Percentiles rank a stretch among this genome's conserved stretches.
These are phyloP conservation scores for Fusarium dimerum DNA, from an alignment of 2,329 filamentous ascomycete species.

Conservation along the genomic window DNA sequence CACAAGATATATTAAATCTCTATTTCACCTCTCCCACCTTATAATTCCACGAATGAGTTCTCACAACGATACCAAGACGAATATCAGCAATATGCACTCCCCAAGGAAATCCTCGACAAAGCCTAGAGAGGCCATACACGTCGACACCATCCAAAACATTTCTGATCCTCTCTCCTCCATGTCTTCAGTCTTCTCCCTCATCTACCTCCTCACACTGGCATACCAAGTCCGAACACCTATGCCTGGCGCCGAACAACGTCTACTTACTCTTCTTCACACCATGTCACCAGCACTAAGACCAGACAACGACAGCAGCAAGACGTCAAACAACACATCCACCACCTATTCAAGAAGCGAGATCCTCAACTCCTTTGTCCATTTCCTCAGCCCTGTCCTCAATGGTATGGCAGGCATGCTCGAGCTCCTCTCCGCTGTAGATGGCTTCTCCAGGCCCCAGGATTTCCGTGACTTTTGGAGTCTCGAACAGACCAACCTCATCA, in stretches of 20 bases:
- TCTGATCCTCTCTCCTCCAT: constrained; percentile 34
- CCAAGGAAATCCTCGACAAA: constrained; percentile 25
- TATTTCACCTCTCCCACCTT: too few species aligned
- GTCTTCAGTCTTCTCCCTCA: constrained; percentile 34
- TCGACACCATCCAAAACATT: constrained; percentile 32
- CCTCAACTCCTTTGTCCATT: constrained; percentile 34
- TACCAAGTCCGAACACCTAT: constrained; percentile 32
- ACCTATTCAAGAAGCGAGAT: constrained; percentile 29
- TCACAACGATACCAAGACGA: constrained; percentile 6
- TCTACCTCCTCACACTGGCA: constrained; percentile 36
- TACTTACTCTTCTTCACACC: constrained; percentile 37
- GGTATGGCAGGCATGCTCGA: constrained; percentile 37
- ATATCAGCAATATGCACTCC: constrained; percentile 19
- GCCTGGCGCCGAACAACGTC: constrained; percentile 29
- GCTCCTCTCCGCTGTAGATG: constrained; percentile 34
- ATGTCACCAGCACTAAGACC: constrained; percentile 27
- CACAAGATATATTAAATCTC: too few species aligned
- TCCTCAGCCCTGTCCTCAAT: constrained; percentile 35
- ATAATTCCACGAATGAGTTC: constrained; percentile 2
- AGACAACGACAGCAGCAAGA: too few species aligned
- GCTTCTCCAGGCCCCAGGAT: constrained; percentile 32
- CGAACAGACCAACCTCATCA: constrained; percentile 35
- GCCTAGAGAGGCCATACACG: constrained; percentile 21
- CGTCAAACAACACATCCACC: background rate
- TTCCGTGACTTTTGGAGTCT: constrained; percentile 39